These are phyloP conservation scores for Bacterosira constricta DNA, from an alignment of 108 stramenopile genomes.

Conservation along the genomic window DNA sequence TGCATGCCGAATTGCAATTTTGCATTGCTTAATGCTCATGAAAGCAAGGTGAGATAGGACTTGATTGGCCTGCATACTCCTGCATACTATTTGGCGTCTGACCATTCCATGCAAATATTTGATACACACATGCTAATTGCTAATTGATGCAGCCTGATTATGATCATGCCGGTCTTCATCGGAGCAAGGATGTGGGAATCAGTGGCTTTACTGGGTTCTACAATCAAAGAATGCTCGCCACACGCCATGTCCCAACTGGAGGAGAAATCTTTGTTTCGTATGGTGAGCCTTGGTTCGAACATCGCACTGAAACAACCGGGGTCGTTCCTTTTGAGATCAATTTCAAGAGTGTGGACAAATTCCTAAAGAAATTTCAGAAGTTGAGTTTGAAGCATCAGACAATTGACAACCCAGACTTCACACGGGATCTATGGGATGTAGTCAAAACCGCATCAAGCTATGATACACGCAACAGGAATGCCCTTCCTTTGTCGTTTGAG, in stretches of 20 bases:
- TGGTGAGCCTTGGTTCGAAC: slow-evolving; percentile 47
- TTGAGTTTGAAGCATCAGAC: slow-evolving; percentile 26
- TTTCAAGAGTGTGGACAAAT: slow-evolving; percentile 31
- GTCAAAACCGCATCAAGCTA: slow-evolving; percentile 1
- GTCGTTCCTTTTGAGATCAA: slow-evolving; percentile 29
- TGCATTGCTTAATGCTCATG: slow-evolving; percentile 44
- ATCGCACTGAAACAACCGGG: slow-evolving; percentile 11
- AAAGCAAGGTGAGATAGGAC: slow-evolving; percentile 38
- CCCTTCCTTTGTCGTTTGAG: slow-evolving; percentile 38
- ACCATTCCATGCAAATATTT: no score
- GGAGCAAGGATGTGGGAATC: slow-evolving; percentile 34
- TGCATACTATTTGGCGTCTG: no score
- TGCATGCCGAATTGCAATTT: slow-evolving; percentile 56
- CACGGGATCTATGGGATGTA: slow-evolving; percentile 43
- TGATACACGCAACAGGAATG: slow-evolving; percentile 31
- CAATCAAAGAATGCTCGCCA: slow-evolving; percentile 44
- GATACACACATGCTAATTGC: no score
- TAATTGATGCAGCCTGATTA: slow-evolving; percentile 44
- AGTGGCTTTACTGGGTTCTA: slow-evolving; percentile 47
- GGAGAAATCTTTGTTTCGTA: slow-evolving; percentile 56
- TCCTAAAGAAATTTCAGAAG: slow-evolving; percentile 27
- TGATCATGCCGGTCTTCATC: slow-evolving; percentile 37
- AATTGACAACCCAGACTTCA: slow-evolving; percentile 33
- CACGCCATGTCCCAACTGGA: slow-evolving; percentile 27
- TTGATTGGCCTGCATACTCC: no score